Conservation (phyloP, 257 asterid species). For the Gentiana macrophylla region DNA sequence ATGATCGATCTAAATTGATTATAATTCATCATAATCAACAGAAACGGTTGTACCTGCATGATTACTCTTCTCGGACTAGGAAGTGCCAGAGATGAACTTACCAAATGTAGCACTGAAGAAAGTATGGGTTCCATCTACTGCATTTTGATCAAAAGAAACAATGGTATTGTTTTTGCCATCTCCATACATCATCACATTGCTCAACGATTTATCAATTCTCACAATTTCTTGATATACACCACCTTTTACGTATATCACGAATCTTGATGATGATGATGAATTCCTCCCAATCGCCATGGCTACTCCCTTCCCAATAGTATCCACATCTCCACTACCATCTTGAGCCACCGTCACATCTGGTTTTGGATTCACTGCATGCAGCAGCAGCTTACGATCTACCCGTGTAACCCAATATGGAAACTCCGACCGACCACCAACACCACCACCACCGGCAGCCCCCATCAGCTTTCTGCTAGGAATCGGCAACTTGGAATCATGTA, state of each 20-base stretch:
- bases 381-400: slow-evolving; percentile 49
- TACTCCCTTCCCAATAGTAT: slow-evolving; percentile 41
- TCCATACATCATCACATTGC: slow-evolving; percentile 82
- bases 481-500: slow-evolving; percentile 29
- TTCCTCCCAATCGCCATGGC: slow-evolving; percentile 46
- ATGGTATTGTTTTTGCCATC: slow-evolving; percentile 46
- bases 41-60: too few species aligned
- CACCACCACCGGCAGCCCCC: not conserved
- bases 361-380: slow-evolving; percentile 19
- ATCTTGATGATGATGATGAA: slow-evolving; percentile 21
- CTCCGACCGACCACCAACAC: slow-evolving; percentile 1
- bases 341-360: slow-evolving; percentile 56
- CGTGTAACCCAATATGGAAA: slow-evolving; percentile 53
- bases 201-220: slow-evolving; percentile 38
- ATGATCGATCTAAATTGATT: too few species aligned
- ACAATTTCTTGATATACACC: slow-evolving; percentile 55
- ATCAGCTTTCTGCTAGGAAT: slow-evolving; percentile 34
- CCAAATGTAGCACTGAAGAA: slow-evolving; percentile 65
- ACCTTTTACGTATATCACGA: slow-evolving; percentile 44
- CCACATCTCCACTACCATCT: slow-evolving; percentile 46
- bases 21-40: too few species aligned
- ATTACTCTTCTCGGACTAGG: too few species aligned
- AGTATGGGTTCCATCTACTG: slow-evolving; percentile 48
- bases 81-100: slow-evolving; percentile 15
- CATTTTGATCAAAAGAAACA: slow-evolving; percentile 37